Base-by-base conservation (phyloP, 2,329 filamentous ascomycete species). In the Exophiala sideris region DNA sequence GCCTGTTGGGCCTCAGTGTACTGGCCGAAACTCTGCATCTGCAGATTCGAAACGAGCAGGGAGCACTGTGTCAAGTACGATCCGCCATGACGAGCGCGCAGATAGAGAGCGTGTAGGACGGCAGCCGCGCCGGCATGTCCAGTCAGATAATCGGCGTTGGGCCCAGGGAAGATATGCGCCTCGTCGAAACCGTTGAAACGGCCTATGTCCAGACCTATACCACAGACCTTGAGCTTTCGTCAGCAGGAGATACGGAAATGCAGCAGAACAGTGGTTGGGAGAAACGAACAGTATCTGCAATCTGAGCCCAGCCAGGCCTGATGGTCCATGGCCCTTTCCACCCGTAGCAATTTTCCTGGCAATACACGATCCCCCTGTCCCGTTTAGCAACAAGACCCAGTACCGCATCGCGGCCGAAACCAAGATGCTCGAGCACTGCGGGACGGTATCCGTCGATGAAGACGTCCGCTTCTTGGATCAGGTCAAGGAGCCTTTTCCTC, bases 321-420 rank as follows among this genome's bases (percentile, higher is more conserved):
- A 72, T 69, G 1, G 80, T 77, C 85, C 85, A 88, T 54, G 85
- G 81, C 5, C 79, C 81, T 29, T 78, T 71, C 33, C 80, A 83
- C 1, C 86, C 86, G 61, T 88, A 89, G 66, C 86, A 89, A 66
- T 89, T 84, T 67, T 89, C 86, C 33, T 81, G 79, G 6, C 88
- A 83, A 62, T 87, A 87, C 5, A 89, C 76, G 33, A 85, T 79
- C 1, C 85, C 86, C 64, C 79, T 82, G 3, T 80, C 77, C 14
- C 84, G 76, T 54, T 74, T 69, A 52, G 76, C 71, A 1, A 80
- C 80, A 33, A 84, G 65, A 4, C 77, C 70, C 0, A 77, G 70
- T 9, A 88, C 73, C 20, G 73, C 72, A n/a, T 76, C 67, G 0
- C 81, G 75, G 3, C 83, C 50, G 29, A 52, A 52, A 10, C 50